Conservation (phyloP, 495 filamentous ascomycete species). For the Aspergillus conjunctus region DNA sequence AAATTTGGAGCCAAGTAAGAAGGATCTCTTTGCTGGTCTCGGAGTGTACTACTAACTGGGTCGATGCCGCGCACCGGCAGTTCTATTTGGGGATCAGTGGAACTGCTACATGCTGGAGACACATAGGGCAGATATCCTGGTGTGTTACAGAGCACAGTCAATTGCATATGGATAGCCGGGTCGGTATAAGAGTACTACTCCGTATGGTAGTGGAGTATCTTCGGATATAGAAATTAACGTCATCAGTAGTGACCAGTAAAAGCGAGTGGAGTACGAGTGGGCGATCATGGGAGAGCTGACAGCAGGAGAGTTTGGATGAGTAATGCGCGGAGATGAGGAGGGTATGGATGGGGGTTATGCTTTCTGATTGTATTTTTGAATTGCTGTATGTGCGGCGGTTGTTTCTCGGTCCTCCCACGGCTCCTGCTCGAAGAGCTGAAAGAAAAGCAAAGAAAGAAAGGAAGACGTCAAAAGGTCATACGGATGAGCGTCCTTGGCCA, state of each 20-base stretch:
- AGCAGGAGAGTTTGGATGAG: no score
- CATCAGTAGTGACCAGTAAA: no score
- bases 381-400: background rate
- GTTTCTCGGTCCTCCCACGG: conserved; percentile 10
- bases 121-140: no score
- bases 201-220: no score
- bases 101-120: background rate
- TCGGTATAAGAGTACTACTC: no score
- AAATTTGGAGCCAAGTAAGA: conserved; percentile 12
- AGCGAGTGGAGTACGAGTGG: no score
- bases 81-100: conserved; percentile 2
- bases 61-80: background rate
- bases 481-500: conserved; percentile 14
- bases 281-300: no score
- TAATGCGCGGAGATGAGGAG: no score
- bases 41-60: background rate
- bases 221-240: no score
- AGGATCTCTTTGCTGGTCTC: conserved; percentile 2
- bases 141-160: no score
- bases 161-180: no score
- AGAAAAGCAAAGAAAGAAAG: conserved; percentile 10
- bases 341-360: no score
- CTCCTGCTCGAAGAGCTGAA: background rate
- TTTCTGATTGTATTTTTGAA: background rate
- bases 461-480: conserved; percentile 6